phyloP scores from a whole-genome alignment of 495 filamentous ascomycete species.

The Pseudoneurospora amorphoporcata region DNA sequence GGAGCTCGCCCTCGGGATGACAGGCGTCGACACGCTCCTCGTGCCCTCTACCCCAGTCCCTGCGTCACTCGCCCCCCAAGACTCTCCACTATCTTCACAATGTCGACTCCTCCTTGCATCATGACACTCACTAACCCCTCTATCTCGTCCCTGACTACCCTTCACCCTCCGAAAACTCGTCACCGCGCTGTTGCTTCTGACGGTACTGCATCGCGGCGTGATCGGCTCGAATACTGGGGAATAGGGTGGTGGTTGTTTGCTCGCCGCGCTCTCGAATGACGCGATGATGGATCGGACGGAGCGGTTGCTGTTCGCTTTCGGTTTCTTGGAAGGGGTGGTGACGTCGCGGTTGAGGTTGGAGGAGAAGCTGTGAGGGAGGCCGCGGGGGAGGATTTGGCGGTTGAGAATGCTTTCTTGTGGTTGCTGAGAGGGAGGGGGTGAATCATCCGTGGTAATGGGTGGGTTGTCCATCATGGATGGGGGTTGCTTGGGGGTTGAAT shows the following conservation, averaged over 20 bases:
- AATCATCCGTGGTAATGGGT: background rate
- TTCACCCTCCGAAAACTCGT: background rate
- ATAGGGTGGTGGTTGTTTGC: background rate
- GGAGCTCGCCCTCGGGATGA: background rate
- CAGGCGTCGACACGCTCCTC: background rate
- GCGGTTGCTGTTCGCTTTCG: background rate
- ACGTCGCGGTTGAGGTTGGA: slow-evolving; percentile 9
- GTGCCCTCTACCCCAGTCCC: background rate
- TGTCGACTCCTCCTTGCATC: background rate
- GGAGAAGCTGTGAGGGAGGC: slow-evolving; percentile 7
- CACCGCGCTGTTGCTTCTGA: background rate
- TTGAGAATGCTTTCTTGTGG: slow-evolving; percentile 11
- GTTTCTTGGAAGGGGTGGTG: background rate
- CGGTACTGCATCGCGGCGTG: background rate
- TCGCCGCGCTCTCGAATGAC: slow-evolving; percentile 7
- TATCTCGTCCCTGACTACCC: background rate
- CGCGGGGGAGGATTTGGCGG: slow-evolving; percentile 11
- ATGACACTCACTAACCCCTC: background rate
- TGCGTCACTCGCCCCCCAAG: background rate
- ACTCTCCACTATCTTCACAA: too few relatives aligned
- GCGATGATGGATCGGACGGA: slow-evolving; percentile 12
- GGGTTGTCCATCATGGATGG: background rate
- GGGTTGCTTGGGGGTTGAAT: background rate
- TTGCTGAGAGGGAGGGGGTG: background rate
- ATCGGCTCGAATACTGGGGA: background rate